phyloP scores from a whole-genome alignment of 1,284 basidiomycete genomes.

The Trametes versicolor region DNA sequence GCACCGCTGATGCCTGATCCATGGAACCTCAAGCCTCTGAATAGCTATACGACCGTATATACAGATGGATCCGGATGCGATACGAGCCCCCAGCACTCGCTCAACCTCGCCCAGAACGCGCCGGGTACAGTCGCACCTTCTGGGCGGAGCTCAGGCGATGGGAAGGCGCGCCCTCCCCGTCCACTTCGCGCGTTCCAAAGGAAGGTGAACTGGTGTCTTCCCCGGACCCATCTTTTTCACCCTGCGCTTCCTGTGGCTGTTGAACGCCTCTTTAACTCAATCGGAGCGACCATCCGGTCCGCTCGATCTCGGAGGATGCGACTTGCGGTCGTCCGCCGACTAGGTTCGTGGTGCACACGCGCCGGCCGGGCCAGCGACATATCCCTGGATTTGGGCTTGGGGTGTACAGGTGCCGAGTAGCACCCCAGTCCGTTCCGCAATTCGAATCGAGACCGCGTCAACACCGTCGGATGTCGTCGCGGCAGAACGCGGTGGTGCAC shows the following conservation, averaged over 20 bases:
- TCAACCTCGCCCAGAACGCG: slow-evolving; percentile 2
- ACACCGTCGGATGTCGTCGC: background rate
- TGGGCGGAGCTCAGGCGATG: slow-evolving; percentile 21
- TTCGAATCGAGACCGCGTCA: background rate
- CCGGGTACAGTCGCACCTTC: slow-evolving; percentile 17
- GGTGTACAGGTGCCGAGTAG: slow-evolving; percentile 16
- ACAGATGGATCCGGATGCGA: too few species aligned
- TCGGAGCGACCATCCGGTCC: slow-evolving; percentile 25
- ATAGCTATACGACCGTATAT: too few species aligned
- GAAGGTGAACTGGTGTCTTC: slow-evolving; percentile 19
- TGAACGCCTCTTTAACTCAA: slow-evolving; percentile 25
- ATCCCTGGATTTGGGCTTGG: background rate
- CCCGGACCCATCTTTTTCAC: slow-evolving; percentile 15
- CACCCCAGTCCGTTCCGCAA: slow-evolving; percentile 6
- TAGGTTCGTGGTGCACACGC: slow-evolving; percentile 23
- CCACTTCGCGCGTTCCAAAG: slow-evolving; percentile 23
- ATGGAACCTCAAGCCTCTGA: background rate
- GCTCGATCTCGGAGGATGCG: slow-evolving; percentile 16
- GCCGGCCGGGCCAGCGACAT: slow-evolving; percentile 5
- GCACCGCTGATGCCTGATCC: too few species aligned
- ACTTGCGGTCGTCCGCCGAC: slow-evolving; percentile 19
- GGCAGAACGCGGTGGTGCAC: background rate
- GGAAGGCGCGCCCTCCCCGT: slow-evolving; percentile 20
- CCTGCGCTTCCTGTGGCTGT: slow-evolving; percentile 23
- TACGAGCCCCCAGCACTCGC: background rate